Evolutionary conservation across 2,329 filamentous ascomycete species (phyloP).

Genomic region (Claviceps sp.): DNA sequence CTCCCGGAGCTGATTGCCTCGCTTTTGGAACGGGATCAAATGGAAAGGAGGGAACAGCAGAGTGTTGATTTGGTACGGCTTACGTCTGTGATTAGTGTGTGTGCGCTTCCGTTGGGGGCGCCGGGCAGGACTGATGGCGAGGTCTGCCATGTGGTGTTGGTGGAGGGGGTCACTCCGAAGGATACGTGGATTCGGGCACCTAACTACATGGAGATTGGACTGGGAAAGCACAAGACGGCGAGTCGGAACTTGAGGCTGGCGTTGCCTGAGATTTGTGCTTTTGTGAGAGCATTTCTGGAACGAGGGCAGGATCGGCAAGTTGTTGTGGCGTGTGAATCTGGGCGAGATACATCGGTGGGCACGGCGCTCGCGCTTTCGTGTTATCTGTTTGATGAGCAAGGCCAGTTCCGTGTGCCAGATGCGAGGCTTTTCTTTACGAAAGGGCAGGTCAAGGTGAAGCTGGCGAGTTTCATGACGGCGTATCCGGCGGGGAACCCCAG

Average conservation of each 20-base stretch:
- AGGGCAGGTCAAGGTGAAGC: slow-evolving; percentile 56
- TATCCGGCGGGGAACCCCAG: slow-evolving; percentile 74
- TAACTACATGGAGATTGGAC: slow-evolving; percentile 41
- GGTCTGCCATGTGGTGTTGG: slow-evolving; percentile 30
- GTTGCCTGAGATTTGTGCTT: slow-evolving; percentile 47
- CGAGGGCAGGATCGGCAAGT: slow-evolving; percentile 13
- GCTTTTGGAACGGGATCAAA: slow-evolving; percentile 14
- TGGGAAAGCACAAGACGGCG: slow-evolving; percentile 62
- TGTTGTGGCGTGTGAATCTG: slow-evolving; percentile 59
- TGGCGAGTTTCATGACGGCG: slow-evolving; percentile 71
- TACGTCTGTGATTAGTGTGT: slow-evolving; percentile 24
- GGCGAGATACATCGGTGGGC: slow-evolving; percentile 70
- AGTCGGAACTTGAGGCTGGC: slow-evolving; percentile 69
- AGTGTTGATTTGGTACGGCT: slow-evolving; percentile 12
- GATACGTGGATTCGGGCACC: slow-evolving; percentile 26
- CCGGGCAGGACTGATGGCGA: not conserved
- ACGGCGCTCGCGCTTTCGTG: slow-evolving; percentile 65
- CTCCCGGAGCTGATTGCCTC: slow-evolving; percentile 34
- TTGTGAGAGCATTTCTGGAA: slow-evolving; percentile 31
- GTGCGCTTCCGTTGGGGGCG: slow-evolving; percentile 16
- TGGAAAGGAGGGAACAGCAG: not conserved
- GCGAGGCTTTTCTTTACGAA: slow-evolving; percentile 46
- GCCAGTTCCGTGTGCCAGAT: slow-evolving; percentile 23
- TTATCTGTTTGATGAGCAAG: slow-evolving; percentile 53
- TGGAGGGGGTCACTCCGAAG: slow-evolving; percentile 27